Evolutionary conservation across 441 rosid genomes (phyloP), one percentile per base, ranked within the genome.

Genomic region (Daphne laureola): DNA sequence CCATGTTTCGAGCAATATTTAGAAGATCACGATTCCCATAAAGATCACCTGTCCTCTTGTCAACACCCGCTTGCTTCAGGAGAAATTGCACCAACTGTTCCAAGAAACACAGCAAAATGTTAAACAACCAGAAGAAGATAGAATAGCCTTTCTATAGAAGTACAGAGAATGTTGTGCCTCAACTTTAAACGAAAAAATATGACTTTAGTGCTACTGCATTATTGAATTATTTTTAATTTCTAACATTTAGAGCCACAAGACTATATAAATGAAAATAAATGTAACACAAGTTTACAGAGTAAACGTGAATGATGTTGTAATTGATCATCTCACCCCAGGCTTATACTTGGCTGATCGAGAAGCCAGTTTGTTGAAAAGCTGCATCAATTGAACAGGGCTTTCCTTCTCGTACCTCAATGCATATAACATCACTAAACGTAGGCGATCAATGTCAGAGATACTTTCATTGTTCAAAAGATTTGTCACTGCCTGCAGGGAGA

Each of bases 361-460:
- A 64, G 97, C 89, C 68, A 92, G 67, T 74, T 84, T 92, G 78
- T 89, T 92, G 67, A 89, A 84, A 46, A 92, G 86, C 77, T 92
- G 98, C 98, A 92, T 92, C 73, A 92, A 67, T 61, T 92, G 97
- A 63, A 92, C 96, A 25, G 97, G 88, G 58, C 94, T 89, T 68
- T 92, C 98, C 73, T 92, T 92, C 85, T 92, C 98, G 64, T 84
- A 92, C 43, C 97, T 96, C 68, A 92, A 64, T 61, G 98, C 98
- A 81, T 86, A 92, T 59, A 92, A 53, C 94, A 86, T 86, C 38
- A 92, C 96, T 64, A 92, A 69, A 57, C 96, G 84, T 23, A 92
- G 79, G 40, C 82, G 78, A 65, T 89, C 98, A 43, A 92, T 72
- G 63, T 89, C 96, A 69, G 97, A 79, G 40, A 89, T 68, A 61